Conservation (phyloP, 1,139 yeast species). For the Nakaseomyces delphensis region DNA sequence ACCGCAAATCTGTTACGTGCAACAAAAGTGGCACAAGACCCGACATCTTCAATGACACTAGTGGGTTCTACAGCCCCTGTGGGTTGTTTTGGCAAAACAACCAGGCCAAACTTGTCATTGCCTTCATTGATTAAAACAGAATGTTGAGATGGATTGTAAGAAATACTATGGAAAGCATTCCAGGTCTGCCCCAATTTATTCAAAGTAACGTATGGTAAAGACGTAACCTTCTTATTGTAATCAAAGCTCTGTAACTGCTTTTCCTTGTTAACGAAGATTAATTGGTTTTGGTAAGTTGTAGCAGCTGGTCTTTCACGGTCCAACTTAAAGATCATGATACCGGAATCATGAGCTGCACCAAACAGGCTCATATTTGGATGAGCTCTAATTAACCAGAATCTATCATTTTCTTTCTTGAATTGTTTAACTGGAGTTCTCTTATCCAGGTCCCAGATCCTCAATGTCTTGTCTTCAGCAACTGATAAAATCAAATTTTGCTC, state of each 20-base stretch:
- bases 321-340: slow-evolving; percentile 95
- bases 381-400: slow-evolving; percentile 87
- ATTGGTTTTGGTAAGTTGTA: slow-evolving; percentile 57
- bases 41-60: slow-evolving; percentile 69
- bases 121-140: slow-evolving; percentile 70
- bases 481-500: slow-evolving; percentile 86
- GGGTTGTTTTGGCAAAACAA: slow-evolving; percentile 74
- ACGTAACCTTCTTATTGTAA: slow-evolving; percentile 48
- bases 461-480: slow-evolving; percentile 94
- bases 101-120: slow-evolving; percentile 59
- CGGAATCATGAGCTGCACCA: slow-evolving; percentile 95
- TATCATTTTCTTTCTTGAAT: slow-evolving; percentile 86
- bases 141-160: slow-evolving; percentile 89
- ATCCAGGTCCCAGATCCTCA: slow-evolving; percentile 94
- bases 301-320: slow-evolving; percentile 97
- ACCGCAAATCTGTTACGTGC: slow-evolving; percentile 92
- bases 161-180: slow-evolving; percentile 75
- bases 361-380: slow-evolving; percentile 88
- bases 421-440: slow-evolving; percentile 90
- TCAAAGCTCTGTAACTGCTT: slow-evolving; percentile 80
- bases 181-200: slow-evolving; percentile 79
- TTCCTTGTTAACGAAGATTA: slow-evolving; percentile 73
- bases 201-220: slow-evolving; percentile 73
- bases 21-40: slow-evolving; percentile 79
- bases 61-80: slow-evolving; percentile 90